Conservation (phyloP, 2,329 filamentous ascomycete species). For the Colletotrichum acutatum region DNA sequence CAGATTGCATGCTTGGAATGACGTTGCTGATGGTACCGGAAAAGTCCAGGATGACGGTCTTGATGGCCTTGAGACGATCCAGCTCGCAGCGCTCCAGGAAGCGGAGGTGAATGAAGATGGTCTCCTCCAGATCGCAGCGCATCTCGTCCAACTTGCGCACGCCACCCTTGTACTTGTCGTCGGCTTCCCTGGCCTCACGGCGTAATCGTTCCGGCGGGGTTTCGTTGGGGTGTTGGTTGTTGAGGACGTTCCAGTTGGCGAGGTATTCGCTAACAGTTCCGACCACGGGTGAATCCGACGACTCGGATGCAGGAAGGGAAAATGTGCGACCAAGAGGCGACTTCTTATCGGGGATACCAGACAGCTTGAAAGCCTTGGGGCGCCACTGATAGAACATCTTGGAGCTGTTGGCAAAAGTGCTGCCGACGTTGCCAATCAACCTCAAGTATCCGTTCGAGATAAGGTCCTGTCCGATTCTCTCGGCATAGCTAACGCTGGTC, state of each 20-base stretch:
- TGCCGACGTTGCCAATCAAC: conserved; percentile 93
- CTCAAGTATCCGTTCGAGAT: conserved; percentile 87
- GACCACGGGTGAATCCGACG: conserved; percentile 79
- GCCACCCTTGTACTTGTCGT: conserved; percentile 91
- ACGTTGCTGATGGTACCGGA: conserved; percentile 98
- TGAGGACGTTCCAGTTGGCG: conserved; percentile 91
- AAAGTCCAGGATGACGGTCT: conserved; percentile 97
- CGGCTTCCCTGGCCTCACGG: conserved; percentile 88
- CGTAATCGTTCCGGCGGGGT: conserved; percentile 87
- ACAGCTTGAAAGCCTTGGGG: conserved; percentile 87
- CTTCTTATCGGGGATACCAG: conserved; percentile 91
- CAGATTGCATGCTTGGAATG: conserved; percentile 93
- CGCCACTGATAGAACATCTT: conserved; percentile 99
- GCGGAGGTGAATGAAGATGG: conserved; percentile 89
- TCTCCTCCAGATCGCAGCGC: conserved; percentile 94
- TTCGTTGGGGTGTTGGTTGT: conserved; percentile 91
- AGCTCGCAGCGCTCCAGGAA: conserved; percentile 98
- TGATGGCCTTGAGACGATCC: conserved; percentile 96
- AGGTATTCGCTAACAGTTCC: conserved; percentile 90
- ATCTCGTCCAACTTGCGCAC: conserved; percentile 90
- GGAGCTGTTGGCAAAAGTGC: conserved; percentile 95
- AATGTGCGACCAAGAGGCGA: conserved; percentile 77
- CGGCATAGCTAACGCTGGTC: conserved; percentile 87
- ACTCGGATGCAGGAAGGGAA: conserved; percentile 71
- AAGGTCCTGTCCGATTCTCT: conserved; percentile 94